These are phyloP conservation scores for Cudoniella acicularis DNA, from an alignment of 495 filamentous ascomycete species.

Conservation along the genomic window DNA sequence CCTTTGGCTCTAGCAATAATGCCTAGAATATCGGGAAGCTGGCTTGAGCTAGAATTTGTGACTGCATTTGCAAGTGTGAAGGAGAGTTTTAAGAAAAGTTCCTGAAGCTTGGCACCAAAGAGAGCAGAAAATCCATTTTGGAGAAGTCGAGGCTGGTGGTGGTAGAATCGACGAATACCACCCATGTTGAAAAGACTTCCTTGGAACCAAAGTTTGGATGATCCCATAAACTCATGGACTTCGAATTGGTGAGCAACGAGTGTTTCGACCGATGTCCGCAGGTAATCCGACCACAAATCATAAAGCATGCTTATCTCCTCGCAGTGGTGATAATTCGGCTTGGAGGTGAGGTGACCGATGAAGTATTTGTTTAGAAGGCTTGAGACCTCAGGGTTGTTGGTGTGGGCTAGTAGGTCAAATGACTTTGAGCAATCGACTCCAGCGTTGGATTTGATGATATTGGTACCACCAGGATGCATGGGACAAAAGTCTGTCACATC, in stretches of 20 bases:
- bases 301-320: constrained; percentile 25
- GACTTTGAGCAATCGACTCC: constrained; percentile 33
- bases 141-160: constrained; percentile 32
- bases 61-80: constrained; percentile 27
- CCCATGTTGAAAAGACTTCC: constrained; percentile 32
- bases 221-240: constrained; percentile 29
- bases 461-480: constrained; percentile 32
- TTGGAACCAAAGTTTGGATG: constrained; percentile 31
- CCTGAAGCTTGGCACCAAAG: constrained; percentile 30
- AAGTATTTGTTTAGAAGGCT: constrained; percentile 32
- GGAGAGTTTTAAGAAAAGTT: constrained; percentile 32
- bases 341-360: constrained; percentile 29
- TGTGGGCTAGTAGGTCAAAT: constrained; percentile 33
- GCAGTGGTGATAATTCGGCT: constrained; percentile 29
- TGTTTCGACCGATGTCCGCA: constrained; percentile 29
- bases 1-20: constrained; percentile 29
- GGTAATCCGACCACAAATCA: constrained; percentile 30
- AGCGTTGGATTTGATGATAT: constrained; percentile 31
- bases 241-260: constrained; percentile 30
- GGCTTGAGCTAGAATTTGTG: constrained; percentile 23
- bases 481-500: constrained; percentile 33
- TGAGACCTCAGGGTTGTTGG: constrained; percentile 32
- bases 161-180: constrained; percentile 33
- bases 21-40: constrained; percentile 32
- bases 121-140: constrained; percentile 32